phyloP scores from a whole-genome alignment of 495 filamentous ascomycete genomes.

The Terfezia boudieri region DNA sequence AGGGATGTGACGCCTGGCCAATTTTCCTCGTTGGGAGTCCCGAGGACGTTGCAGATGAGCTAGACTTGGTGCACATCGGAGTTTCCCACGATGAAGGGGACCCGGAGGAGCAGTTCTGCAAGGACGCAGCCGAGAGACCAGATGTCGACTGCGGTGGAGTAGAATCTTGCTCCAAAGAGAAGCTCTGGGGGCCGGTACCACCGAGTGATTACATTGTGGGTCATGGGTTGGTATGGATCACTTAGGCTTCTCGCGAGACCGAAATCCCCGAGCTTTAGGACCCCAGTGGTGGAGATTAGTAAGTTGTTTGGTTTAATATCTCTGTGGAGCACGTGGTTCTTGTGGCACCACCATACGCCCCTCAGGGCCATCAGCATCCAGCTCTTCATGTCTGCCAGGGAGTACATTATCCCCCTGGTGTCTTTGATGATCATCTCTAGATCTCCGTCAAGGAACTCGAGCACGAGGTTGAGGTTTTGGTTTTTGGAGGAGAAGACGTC shows the following conservation, averaged over 20 bases:
- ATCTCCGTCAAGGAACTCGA: conserved; percentile 80
- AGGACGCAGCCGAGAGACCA: conserved; percentile 92
- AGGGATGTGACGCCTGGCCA: conserved; percentile 82
- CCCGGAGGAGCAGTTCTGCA: conserved; percentile 66
- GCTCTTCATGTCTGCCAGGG: conserved; percentile 73
- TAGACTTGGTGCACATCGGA: conserved; percentile 59
- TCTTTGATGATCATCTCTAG: no score
- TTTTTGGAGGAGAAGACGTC: conserved; percentile 85
- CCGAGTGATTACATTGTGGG: conserved; percentile 78
- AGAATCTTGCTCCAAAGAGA: conserved; percentile 69
- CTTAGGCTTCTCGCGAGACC: conserved; percentile 74
- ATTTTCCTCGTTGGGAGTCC: conserved; percentile 79
- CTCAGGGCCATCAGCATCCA: conserved; percentile 96
- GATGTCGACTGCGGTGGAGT: conserved; percentile 75
- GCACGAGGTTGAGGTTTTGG: conserved; percentile 73
- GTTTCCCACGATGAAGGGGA: conserved; percentile 57
- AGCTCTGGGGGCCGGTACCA: conserved; percentile 95
- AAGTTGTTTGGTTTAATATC: conserved; percentile 99
- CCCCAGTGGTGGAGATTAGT: conserved; percentile 75
- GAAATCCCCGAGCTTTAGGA: conserved; percentile 95
- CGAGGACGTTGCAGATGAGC: conserved; percentile 62
- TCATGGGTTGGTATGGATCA: conserved; percentile 78
- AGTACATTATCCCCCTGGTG: conserved; percentile 44
- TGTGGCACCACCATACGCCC: conserved; percentile 92
- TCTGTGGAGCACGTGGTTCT: conserved; percentile 70